Conservation (phyloP, 2,329 filamentous ascomycete genomes). For the Davidsoniella australis region DNA sequence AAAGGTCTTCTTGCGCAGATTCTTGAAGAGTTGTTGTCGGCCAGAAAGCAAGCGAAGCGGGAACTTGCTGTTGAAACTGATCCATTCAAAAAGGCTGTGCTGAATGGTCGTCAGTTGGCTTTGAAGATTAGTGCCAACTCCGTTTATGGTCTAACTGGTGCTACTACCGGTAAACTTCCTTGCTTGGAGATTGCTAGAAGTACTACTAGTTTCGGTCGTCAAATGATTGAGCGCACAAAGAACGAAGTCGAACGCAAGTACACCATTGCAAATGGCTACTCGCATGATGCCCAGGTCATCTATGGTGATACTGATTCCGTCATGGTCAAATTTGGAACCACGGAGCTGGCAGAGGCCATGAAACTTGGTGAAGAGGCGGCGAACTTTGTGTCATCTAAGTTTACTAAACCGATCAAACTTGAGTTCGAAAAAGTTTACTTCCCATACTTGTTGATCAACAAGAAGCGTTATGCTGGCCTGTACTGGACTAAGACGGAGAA, state of each 20-base stretch:
- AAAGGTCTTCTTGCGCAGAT: constrained; percentile 91
- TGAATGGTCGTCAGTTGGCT: constrained; percentile 92
- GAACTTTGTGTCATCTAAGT: constrained; percentile 74
- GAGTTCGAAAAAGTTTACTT: constrained; percentile 99
- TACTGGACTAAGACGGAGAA: constrained; percentile 93
- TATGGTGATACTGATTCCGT: constrained; percentile 99
- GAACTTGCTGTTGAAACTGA: constrained; percentile 81
- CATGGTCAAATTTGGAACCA: constrained; percentile 96
- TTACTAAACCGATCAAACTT: constrained; percentile 91
- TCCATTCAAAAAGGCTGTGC: constrained; percentile 90
- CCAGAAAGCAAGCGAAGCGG: constrained; percentile 85
- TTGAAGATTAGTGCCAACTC: constrained; percentile 95
- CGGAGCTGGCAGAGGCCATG: constrained; percentile 78
- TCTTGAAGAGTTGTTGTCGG: constrained; percentile 79
- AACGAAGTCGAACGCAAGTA: constrained; percentile 84
- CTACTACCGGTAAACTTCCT: constrained; percentile 86
- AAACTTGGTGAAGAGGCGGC: constrained; percentile 88
- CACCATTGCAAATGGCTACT: constrained; percentile 85
- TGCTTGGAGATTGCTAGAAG: constrained; percentile 92
- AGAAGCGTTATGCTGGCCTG: constrained; percentile 95
- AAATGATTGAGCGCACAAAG: constrained; percentile 98
- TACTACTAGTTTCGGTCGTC: constrained; percentile 88
- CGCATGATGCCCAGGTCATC: constrained; percentile 87
- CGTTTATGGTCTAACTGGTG: constrained; percentile 93
- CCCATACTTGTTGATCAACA: constrained; percentile 96